Evolutionary conservation across 345 rosid genomes (phyloP).

Genomic region (Eucalyptus marginata): DNA sequence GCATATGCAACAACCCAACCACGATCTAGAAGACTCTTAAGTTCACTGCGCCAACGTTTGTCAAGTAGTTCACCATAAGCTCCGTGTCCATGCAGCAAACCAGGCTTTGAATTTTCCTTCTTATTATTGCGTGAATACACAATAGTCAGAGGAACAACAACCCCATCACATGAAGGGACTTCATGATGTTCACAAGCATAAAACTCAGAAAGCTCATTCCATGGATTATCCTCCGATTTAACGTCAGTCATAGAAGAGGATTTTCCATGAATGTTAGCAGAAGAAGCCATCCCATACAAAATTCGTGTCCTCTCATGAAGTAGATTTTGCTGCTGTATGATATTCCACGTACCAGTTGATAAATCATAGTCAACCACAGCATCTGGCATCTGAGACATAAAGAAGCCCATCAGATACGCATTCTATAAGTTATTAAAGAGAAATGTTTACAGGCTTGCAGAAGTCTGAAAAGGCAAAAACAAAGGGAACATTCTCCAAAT

Average conservation of each 20-base stretch:
- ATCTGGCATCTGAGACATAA: constrained; percentile 70
- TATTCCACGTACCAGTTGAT: constrained; percentile 74
- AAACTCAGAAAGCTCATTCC: constrained; percentile 93
- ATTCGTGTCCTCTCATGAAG: constrained; percentile 84
- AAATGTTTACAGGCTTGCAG: neutral
- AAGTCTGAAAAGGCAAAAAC: neutral
- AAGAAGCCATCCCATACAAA: constrained; percentile 65
- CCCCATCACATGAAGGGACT: constrained; percentile 71
- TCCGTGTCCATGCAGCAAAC: constrained; percentile 90
- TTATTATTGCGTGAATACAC: constrained; percentile 49
- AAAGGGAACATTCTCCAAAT: neutral
- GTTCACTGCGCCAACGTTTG: constrained; percentile 85
- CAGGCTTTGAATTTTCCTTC: constrained; percentile 37
- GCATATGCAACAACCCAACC: constrained; percentile 97
- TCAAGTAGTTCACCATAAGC: constrained; percentile 90
- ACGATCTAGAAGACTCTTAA: constrained; percentile 96
- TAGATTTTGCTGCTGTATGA: constrained; percentile 89
- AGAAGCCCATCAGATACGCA: neutral
- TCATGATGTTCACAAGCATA: constrained; percentile 63
- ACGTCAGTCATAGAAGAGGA: constrained; percentile 24
- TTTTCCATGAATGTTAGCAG: constrained; percentile 20
- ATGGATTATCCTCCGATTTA: constrained; percentile 46
- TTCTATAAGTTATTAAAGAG: neutral
- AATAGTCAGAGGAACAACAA: constrained; percentile 62
- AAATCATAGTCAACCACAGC: constrained; percentile 90